Percentiles rank a stretch among this genome's conserved stretches.
Evolutionary conservation across 2,329 filamentous ascomycete genomes (phyloP).

Genomic region (Penicillium sp.): DNA sequence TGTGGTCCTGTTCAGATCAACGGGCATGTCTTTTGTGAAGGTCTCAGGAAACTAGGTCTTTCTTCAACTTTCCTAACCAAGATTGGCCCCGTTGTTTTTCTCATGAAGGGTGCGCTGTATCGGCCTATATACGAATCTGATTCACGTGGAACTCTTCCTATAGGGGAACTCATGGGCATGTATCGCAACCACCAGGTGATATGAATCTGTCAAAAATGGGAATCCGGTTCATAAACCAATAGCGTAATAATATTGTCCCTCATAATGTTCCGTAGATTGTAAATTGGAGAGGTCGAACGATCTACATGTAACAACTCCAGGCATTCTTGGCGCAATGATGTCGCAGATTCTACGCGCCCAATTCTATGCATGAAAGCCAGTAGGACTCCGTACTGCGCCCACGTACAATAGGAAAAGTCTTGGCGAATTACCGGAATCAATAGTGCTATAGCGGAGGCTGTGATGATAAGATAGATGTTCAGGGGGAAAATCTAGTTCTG

Average conservation of each 20-base stretch:
- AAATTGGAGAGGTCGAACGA: background rate
- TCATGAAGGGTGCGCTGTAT: too few relatives aligned
- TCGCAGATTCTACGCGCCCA: slow-evolving; percentile 1
- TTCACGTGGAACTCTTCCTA: too few relatives aligned
- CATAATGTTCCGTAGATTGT: background rate
- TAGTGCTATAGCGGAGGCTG: slow-evolving; percentile 18
- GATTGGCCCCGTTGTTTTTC: too few relatives aligned
- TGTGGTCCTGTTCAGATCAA: too few relatives aligned
- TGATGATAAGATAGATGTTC: slow-evolving; percentile 14
- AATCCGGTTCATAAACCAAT: background rate
- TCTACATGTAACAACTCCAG: slow-evolving; percentile 1
- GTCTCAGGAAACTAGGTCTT: too few relatives aligned
- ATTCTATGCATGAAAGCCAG: slow-evolving; percentile 10
- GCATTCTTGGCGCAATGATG: slow-evolving; percentile 13
- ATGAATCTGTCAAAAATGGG: background rate
- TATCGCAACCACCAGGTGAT: too few relatives aligned
- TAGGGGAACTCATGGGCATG: too few relatives aligned
- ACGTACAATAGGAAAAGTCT: slow-evolving; percentile 5
- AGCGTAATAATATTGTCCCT: background rate
- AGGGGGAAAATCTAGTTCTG: slow-evolving; percentile 3
- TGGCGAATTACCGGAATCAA: slow-evolving; percentile 14
- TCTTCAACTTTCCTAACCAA: too few relatives aligned
- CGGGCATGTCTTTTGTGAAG: too few relatives aligned
- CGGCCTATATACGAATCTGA: too few relatives aligned
- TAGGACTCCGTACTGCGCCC: background rate